A percentile compares a stretch with the other conserved stretches of the same genome.
Evolutionary conservation across 371 early-diverging fungal genomes (phyloP).

Genomic region (Mortierella polycephala): DNA sequence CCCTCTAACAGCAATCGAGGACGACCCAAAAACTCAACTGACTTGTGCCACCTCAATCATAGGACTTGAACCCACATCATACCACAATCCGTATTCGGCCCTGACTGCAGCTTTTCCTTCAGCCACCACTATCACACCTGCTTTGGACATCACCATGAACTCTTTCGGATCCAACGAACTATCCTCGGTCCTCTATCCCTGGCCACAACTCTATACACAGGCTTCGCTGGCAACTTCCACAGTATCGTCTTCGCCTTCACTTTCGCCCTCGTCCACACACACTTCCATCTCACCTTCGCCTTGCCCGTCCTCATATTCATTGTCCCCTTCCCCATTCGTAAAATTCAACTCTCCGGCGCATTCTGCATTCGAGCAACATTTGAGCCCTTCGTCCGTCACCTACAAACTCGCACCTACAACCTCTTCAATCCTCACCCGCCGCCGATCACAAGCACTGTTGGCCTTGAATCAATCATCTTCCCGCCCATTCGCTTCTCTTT

Average conservation of each 20-base stretch:
- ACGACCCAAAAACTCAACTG: too few relatives aligned
- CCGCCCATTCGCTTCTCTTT: not conserved
- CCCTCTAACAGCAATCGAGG: not conserved
- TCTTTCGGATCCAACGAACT: not conserved
- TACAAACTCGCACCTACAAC: not conserved
- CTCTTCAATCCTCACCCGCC: slow-evolving; percentile 1
- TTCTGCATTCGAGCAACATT: too few relatives aligned
- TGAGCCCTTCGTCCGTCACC: not conserved
- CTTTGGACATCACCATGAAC: not conserved
- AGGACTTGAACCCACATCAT: too few relatives aligned
- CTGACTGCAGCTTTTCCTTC: not conserved
- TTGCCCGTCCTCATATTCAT: not conserved
- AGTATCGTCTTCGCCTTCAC: not conserved
- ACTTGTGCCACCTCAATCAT: too few relatives aligned
- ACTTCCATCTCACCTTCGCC: not conserved
- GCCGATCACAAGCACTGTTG: slow-evolving; percentile 3
- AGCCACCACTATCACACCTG: not conserved
- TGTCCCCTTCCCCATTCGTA: not conserved
- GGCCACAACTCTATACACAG: not conserved
- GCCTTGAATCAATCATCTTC: not conserved
- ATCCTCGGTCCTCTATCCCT: not conserved
- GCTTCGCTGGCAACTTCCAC: not conserved
- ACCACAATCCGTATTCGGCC: too few relatives aligned
- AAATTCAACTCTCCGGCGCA: not conserved
- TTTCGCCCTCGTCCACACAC: not conserved